These are phyloP conservation scores for Zangia roseola DNA, from an alignment of 768 basidiomycete genomes.

Conservation along the genomic window DNA sequence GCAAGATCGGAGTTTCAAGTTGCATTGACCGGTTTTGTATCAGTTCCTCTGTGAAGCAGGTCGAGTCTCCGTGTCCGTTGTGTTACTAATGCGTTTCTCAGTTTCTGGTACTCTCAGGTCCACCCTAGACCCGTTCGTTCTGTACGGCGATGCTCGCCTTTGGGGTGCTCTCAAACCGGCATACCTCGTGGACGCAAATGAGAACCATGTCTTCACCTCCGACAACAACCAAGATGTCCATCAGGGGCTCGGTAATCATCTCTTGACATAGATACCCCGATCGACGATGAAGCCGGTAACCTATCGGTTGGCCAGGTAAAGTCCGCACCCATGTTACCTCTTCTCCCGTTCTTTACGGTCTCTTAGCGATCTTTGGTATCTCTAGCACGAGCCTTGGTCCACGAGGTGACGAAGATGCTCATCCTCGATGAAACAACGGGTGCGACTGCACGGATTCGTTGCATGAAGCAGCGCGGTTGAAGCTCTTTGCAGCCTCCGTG, in stretches of 20 bases:
- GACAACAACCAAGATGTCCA: too few relatives aligned
- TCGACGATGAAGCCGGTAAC: conserved; percentile 88
- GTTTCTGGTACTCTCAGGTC: conserved; percentile 81
- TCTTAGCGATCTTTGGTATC: conserved; percentile 84
- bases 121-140: conserved; percentile 88
- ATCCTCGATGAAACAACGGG: too few relatives aligned
- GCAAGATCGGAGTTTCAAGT: conserved; percentile 70
- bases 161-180: conserved; percentile 89
- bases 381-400: conserved; percentile 85
- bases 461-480: too few relatives aligned
- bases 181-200: conserved; percentile 65
- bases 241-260: conserved; percentile 45
- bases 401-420: too few relatives aligned
- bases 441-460: too few relatives aligned
- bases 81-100: conserved; percentile 17
- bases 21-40: not conserved
- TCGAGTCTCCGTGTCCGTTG: conserved; percentile 2
- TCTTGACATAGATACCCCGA: conserved; percentile 78
- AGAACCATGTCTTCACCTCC: too few relatives aligned
- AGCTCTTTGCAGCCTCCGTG: too few relatives aligned
- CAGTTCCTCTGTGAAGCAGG: conserved; percentile 41
- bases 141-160: conserved; percentile 76
- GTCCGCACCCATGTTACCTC: conserved; percentile 10
- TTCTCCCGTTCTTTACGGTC: not conserved
- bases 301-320: conserved; percentile 62